Conservation (phyloP, 2,329 filamentous ascomycete genomes). For the Trichoderma koningiopsis region DNA sequence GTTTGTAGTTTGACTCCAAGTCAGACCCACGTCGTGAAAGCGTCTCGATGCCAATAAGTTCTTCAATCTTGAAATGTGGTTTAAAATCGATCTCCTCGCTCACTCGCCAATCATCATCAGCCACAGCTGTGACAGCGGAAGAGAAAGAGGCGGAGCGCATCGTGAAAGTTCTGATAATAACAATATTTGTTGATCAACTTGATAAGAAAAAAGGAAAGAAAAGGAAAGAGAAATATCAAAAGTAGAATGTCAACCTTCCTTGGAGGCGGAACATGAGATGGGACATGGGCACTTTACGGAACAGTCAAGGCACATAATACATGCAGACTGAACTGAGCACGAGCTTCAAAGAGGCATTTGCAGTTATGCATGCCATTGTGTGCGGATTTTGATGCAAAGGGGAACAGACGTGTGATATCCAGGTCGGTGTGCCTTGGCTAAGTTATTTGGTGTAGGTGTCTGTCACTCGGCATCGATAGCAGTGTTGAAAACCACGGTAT, state of each 20-base stretch:
- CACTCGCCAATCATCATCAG: not conserved
- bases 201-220: not conserved
- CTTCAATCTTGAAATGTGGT: not conserved
- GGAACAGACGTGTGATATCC: not conserved
- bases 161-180: not conserved
- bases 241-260: not conserved
- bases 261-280: not conserved
- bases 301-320: not conserved
- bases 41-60: not conserved
- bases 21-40: not conserved
- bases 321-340: not conserved
- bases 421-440: not conserved
- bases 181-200: not conserved
- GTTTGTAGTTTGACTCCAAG: constrained; percentile 7
- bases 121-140: not conserved
- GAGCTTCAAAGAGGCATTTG: not conserved
- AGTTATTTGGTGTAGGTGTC: not conserved
- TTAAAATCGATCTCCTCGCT: not conserved
- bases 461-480: not conserved
- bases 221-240: not conserved
- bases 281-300: not conserved
- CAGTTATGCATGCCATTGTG: not conserved
- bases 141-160: not conserved
- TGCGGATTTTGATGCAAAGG: not conserved
- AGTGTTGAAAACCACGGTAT: not conserved